phyloP scores from a whole-genome alignment of 2,329 filamentous ascomycete species.

The Penicillium sp. region DNA sequence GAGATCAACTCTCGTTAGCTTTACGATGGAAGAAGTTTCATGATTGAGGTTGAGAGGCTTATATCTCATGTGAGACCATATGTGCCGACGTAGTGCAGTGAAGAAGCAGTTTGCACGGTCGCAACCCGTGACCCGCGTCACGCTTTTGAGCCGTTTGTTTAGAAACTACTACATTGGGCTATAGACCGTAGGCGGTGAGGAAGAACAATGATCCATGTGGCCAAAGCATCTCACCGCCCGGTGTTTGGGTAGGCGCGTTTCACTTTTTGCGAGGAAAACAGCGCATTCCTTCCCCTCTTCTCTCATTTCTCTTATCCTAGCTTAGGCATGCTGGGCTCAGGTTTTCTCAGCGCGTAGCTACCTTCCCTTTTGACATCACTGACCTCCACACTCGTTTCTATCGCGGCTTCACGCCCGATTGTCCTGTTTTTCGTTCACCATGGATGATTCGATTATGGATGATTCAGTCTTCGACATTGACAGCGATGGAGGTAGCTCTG shows the following conservation, averaged over 20 bases:
- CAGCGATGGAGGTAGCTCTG: constrained; percentile 54
- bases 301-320: neutral
- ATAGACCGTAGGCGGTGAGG: constrained; percentile 19
- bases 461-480: constrained; percentile 62
- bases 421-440: constrained; percentile 2
- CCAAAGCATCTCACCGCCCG: constrained; percentile 22
- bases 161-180: constrained; percentile 29
- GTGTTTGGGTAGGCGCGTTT: constrained; percentile 25
- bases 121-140: neutral
- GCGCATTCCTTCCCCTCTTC: constrained; percentile 10
- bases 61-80: too few relatives aligned
- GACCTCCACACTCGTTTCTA: neutral
- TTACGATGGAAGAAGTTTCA: too few relatives aligned
- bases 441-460: constrained; percentile 54
- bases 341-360: neutral
- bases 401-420: neutral
- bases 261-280: constrained; percentile 23
- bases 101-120: neutral
- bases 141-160: constrained; percentile 27
- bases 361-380: neutral
- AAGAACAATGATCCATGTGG: constrained; percentile 29
- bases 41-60: too few relatives aligned
- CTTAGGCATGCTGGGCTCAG: constrained; percentile 13
- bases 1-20: too few relatives aligned
- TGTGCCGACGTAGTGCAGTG: neutral